phyloP scores from a whole-genome alignment of 768 basidiomycete species.

The Fibroporia radiculosa region DNA sequence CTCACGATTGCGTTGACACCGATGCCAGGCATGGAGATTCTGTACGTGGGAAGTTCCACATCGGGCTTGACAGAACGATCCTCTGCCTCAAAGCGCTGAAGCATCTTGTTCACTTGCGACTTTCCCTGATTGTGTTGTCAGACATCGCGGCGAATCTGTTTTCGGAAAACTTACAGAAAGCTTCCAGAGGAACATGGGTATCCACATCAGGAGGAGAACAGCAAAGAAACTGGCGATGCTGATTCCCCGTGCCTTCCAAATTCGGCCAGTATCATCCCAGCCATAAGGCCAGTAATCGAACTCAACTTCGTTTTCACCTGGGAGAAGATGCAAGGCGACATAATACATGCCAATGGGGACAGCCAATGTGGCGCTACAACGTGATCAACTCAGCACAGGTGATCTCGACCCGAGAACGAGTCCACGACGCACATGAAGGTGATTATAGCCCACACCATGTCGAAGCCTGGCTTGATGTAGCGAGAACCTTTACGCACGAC shows the following conservation, averaged over 20 bases:
- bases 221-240: constrained; percentile 31
- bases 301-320: constrained; percentile 9
- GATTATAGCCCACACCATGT: constrained; percentile 33
- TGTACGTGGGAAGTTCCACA: constrained; percentile 31
- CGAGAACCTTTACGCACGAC: constrained; percentile 29
- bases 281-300: constrained; percentile 1
- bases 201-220: constrained; percentile 29
- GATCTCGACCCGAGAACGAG: no score
- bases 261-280: constrained; percentile 13
- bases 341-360: constrained; percentile 34
- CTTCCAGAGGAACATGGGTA: constrained; percentile 43
- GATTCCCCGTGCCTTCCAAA: constrained; percentile 29
- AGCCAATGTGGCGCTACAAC: constrained; percentile 29
- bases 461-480: constrained; percentile 37
- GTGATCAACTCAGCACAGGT: not conserved
- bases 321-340: constrained; percentile 22
- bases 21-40: constrained; percentile 32
- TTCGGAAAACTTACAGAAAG: constrained; percentile 22
- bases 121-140: constrained; percentile 30
- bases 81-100: constrained; percentile 31
- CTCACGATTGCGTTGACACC: constrained; percentile 30
- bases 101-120: constrained; percentile 28
- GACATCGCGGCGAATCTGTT: not conserved
- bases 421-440: constrained; percentile 30
- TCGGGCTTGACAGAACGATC: constrained; percentile 26